Conservation (phyloP, 371 early-diverging fungal genomes). For the Aphelidium insulamus region DNA sequence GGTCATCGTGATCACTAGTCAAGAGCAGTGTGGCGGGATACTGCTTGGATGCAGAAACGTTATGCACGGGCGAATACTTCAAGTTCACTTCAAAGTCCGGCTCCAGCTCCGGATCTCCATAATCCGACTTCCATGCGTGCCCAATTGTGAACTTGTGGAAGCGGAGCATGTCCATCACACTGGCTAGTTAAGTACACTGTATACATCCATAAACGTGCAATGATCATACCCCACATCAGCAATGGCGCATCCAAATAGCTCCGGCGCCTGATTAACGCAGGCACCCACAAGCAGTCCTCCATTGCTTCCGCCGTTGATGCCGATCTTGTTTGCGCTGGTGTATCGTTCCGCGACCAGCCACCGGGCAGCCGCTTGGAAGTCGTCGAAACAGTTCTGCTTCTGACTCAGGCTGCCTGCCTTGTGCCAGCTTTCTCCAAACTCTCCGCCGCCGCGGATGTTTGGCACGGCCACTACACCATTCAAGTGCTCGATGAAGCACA, state of each 20-base stretch:
- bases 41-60: conserved; percentile 13
- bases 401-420: conserved; percentile 11
- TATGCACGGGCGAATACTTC: conserved; percentile 40
- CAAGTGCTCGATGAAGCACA: conserved; percentile 22
- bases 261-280: conserved; percentile 18
- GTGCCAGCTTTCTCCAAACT: conserved; percentile 27
- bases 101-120: conserved; percentile 19
- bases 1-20: conserved; percentile 23
- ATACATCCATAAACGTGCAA: no score
- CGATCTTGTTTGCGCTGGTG: conserved; percentile 15
- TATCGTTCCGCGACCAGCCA: conserved; percentile 14
- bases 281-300: conserved; percentile 29
- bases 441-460: conserved; percentile 23
- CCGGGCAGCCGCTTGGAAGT: conserved; percentile 20
- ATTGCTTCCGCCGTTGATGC: conserved; percentile 48
- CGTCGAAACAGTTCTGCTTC: conserved; percentile 23
- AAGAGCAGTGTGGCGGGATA: conserved; percentile 20
- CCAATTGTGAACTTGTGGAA: conserved; percentile 35
- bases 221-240: conserved; percentile 25
- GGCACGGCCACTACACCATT: conserved; percentile 13
- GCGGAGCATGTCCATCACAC: conserved; percentile 27
- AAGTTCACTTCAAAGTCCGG: conserved; percentile 16
- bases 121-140: conserved; percentile 23
- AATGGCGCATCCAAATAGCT: conserved; percentile 21
- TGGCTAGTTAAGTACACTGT: no score